Evolutionary conservation across 176 grass and related monocot genomes (phyloP), one percentile per base, ranked within the genome.

Genomic region (Carex myosuroides): DNA sequence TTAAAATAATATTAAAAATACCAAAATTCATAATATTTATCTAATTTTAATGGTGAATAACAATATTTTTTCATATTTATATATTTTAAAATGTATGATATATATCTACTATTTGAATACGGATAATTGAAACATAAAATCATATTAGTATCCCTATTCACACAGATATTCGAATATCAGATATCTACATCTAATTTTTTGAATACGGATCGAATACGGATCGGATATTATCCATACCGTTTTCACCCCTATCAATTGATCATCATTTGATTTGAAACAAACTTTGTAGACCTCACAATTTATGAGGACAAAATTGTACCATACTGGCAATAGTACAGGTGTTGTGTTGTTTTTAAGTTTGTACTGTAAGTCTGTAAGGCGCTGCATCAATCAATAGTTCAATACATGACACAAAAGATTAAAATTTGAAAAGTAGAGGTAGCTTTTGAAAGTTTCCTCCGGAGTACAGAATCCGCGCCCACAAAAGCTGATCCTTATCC

Each of bases 401-500:
- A 39, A 6, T 39, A 39, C 4, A 20, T 60, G 16, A 3, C 2
- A 26, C 61, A 13, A 5, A 20, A 12, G 9, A 7, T 76, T 30
- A 7, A 77, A 56, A 32, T 9, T 30, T 32, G 2, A 21, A 56
- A 77, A 21, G 3, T 55, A 13, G 54, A 56, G 24, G 1, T 10
- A 78, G 24, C 26, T 13, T 57, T 5, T 32, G 18, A 16, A 83
- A 82, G 61, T 53, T 13, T 55, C 30, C 42, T 50, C 41, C 50
- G 4, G 60, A 42, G 81, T 54, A 64, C 3, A 55, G 81, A 66
- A 83, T 83, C 81, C 60, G 24, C 62, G 3, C 21, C 46, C 58
- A 54, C 60, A 83, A 41, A n/a, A 42, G 46, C 41, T 54, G 42
- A 83, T 69, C 81, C 62, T 83, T 83, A 83, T 83, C 81, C 24